Evolutionary conservation across 2,329 filamentous ascomycete species (phyloP), one percentile per base, ranked within the genome.

Genomic region (Mycosphaerelloides madeirae): DNA sequence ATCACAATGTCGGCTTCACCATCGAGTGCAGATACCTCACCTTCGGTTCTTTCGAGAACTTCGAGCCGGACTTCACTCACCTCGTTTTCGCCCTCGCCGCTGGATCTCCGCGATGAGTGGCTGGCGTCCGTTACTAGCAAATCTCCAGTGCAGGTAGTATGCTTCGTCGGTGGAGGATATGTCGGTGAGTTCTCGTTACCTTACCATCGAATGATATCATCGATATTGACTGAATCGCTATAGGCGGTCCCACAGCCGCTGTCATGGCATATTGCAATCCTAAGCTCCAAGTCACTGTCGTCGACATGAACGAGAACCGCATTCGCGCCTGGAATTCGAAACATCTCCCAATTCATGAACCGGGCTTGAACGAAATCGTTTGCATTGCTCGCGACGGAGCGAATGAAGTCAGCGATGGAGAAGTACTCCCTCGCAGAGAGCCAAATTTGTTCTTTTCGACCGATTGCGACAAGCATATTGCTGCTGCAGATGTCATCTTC

Each of bases 391-490:
- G 82, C 14, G 68, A 74, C 45, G 38, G 38, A 18, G 56, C 12
- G 49, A 59, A 25, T 6, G 6, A 25, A 25, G 22, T 25, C 22
- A 25, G 22, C 9, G 22, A 25, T 6, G 6, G 22, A 25, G 22
- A 9, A 25, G 22, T 25, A 5, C 5, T 25, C 9, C 22, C 22
- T 25, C 66, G 69, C 11, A 76, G 81, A 31, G 59, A 68, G 40
- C 75, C 79, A 11, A 91, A 90, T 64, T 72, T 91, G 14, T 76
- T 82, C 70, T 91, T 91, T 68, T 83, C 84, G 3, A 84, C 79
- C 15, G 75, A 87, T 41, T 74, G 86, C 8, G 74, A 74, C 15
- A 70, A 67, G 50, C 73, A 72, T 48, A 84, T 90, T 48, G 64
- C 71, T 18, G 78, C 81, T 50, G 85, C 86, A 11, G 84, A 90